Evolutionary conservation across 1,139 yeast genomes (phyloP), one percentile per base, ranked within the genome.

Genomic region (Pneumocystis murina): DNA sequence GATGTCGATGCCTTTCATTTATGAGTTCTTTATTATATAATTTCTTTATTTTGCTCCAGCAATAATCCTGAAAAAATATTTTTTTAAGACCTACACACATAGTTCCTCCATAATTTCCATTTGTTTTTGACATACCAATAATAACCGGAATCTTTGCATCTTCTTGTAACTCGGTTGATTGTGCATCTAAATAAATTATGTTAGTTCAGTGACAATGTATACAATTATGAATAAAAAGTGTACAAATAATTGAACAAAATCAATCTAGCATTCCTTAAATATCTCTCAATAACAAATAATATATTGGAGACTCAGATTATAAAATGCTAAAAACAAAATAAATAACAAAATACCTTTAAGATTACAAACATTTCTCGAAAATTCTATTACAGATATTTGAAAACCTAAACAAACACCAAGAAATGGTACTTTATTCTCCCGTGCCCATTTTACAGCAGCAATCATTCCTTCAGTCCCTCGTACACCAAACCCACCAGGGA

Each of bases 391-490:
- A 17, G 97, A 98, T 72, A 94, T 83, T 79, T 94, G 99, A 78
- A 94, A 84, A 68, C 99, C 99, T 68, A 94, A 83, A 78, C 99
- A 94, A 68, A 94, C 95, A 73, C 99, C 99, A 73, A 94, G 81
- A 75, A 85, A 94, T 64, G 99, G 99, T 65, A 90, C 82, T 71
- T 86, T 81, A 77, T 90, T 90, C 75, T 87, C 96, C 78, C 99
- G 86, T 33, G 98, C 98, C 85, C 95, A 94, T 75, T 87, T 86
- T 64, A 97, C 96, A 67, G 97, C 98, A 43, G 90, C 79, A 74
- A 94, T 79, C 99, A 94, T 94, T 72, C 98, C 98, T 78, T 92
- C 97, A 67, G 90, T 89, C 76, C 99, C 99, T 76, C 98, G 86
- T 64, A 84, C 78, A 67, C 99, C 99, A 73, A 94, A 94, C 1